Evolutionary conservation across 208 protist species (phyloP).

Genomic region (Zelonia costaricensis): DNA sequence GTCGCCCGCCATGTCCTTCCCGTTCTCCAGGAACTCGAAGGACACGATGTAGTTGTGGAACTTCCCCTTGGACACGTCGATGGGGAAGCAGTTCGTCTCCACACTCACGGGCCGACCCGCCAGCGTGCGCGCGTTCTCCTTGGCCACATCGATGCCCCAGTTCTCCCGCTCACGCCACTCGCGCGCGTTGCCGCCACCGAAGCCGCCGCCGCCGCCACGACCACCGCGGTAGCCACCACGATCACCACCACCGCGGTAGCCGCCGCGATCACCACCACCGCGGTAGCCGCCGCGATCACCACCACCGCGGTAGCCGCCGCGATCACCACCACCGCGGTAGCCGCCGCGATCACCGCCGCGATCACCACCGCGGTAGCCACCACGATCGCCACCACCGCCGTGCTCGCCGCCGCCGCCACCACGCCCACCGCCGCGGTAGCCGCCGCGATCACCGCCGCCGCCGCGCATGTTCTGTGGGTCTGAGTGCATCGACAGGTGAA

Average conservation of each 20-base stretch:
- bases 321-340: conserved; percentile 9
- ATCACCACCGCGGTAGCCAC: not conserved
- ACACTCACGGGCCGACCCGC: conserved; percentile 3
- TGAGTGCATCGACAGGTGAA: not conserved
- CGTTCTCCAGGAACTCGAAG: conserved; percentile 42
- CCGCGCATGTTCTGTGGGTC: conserved; percentile 3
- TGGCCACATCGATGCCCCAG: conserved; percentile 12
- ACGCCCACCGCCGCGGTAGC: conserved; percentile 6
- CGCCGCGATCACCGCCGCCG: not conserved
- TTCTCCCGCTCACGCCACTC: conserved; percentile 23
- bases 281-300: conserved; percentile 6
- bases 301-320: not conserved
- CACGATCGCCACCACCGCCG: not conserved
- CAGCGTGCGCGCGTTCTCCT: conserved; percentile 8
- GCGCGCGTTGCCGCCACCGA: conserved; percentile 13
- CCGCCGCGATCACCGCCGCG: not conserved
- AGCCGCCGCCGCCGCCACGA: conserved; percentile 15
- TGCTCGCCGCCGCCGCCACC: not conserved
- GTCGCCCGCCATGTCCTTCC: conserved; percentile 23
- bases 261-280: conserved; percentile 18
- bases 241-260: conserved; percentile 10
- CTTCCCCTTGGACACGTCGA: conserved; percentile 16
- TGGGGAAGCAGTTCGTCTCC: conserved; percentile 29
- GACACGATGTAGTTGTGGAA: conserved; percentile 29
- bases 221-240: conserved; percentile 16